These are phyloP conservation scores for Synchytrium microbalum DNA, from an alignment of 371 early-diverging fungal genomes.

Conservation along the genomic window DNA sequence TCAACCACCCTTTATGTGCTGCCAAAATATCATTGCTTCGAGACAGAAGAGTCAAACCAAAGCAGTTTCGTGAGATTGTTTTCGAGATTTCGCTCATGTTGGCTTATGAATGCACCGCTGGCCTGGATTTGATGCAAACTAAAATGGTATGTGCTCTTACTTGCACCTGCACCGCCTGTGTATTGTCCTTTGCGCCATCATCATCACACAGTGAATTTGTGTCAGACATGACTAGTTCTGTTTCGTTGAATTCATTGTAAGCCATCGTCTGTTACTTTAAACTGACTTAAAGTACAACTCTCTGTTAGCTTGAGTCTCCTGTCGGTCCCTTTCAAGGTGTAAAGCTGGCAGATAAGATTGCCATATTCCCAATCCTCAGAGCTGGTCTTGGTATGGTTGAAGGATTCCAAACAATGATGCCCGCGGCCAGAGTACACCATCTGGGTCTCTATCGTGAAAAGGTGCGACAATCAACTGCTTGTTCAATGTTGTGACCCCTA, in stretches of 20 bases:
- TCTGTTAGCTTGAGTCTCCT: slow-evolving; percentile 37
- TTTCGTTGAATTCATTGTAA: neutral
- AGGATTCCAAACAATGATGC: slow-evolving; percentile 63
- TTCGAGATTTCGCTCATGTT: slow-evolving; percentile 54
- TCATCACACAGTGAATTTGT: no score
- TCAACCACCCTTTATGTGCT: slow-evolving; percentile 61
- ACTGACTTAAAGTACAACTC: slow-evolving; percentile 9
- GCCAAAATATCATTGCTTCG: slow-evolving; percentile 65
- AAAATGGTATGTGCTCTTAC: slow-evolving; percentile 26
- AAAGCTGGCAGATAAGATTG: slow-evolving; percentile 49
- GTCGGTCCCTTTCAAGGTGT: slow-evolving; percentile 41
- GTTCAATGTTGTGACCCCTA: neutral
- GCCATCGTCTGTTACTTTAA: neutral
- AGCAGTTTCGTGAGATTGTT: slow-evolving; percentile 60
- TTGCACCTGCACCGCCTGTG: neutral
- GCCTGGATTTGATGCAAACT: slow-evolving; percentile 36
- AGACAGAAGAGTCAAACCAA: slow-evolving; percentile 44
- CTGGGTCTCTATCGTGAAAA: slow-evolving; percentile 79
- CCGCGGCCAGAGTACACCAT: slow-evolving; percentile 67
- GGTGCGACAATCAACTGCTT: slow-evolving; percentile 23
- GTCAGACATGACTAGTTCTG: no score
- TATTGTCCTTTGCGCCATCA: slow-evolving; percentile 1
- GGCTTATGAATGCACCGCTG: slow-evolving; percentile 59
- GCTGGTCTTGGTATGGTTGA: slow-evolving; percentile 24
- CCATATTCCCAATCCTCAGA: slow-evolving; percentile 74